Evolutionary conservation across 2,329 filamentous ascomycete genomes (phyloP), one percentile per base, ranked within the genome.

Genomic region (Sclerotinia trifoliorum): DNA sequence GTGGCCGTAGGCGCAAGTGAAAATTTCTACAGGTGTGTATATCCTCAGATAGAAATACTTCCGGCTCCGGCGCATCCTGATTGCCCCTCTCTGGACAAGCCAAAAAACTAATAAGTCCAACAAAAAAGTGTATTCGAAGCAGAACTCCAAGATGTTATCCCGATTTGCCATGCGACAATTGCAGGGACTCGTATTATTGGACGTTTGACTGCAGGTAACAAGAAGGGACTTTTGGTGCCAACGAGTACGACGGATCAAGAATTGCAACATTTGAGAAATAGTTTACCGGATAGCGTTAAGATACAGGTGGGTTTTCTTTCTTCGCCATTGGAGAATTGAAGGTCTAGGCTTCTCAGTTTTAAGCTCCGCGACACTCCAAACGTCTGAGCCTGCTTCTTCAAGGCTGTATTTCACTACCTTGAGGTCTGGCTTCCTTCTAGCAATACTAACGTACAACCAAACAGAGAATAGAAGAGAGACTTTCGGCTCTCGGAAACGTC

Each of bases 201-300:
- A 70, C 90, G 95, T 75, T 86, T 99, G 82, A 98, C 95, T 75
- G 91, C 94, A 79, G 95, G 92, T 77, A 99, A 99, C 87, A 92
- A 93, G 79, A 96, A 96, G 80, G 95, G 95, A 76, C 91, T 99
- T 71, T 89, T 99, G 71, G 94, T 99, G 68, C 95, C 95, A 70
- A 98, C 94, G 67, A 93, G 90, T 69, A 98, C 95, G 71, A 96
- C 94, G 75, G 95, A 99, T 82, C 95, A 99, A 84, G 95, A 99
- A 84, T 86, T 99, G 72, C 94, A 97, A 82, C 95, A 99, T 81
- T 85, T 99, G 76, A 91, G 95, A 76, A 98, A 99, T 81, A 93
- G 91, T 69, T 88, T 99, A 73, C 95, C 95, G 51, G 94, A 98
- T 79, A 82, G 83, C 69, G 92, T 99, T 73, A 93, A 94, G 81